Evolutionary conservation across 805 yeast genomes (phyloP), one percentile per base, ranked within the genome.

Genomic region (Saturnispora zaruensis): DNA sequence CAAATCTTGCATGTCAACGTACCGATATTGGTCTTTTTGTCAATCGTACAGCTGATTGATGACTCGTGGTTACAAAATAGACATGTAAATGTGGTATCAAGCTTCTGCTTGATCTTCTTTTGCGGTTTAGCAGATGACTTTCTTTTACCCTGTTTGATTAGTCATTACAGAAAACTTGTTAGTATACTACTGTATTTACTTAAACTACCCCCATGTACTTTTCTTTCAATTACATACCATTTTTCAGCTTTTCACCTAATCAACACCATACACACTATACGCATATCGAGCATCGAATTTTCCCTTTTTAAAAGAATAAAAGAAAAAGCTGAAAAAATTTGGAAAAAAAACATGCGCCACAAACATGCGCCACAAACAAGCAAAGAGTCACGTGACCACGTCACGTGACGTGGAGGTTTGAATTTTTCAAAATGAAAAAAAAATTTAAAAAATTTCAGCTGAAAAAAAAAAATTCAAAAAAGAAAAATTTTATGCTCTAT

Each of bases 21-120:
- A 21, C 98, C 99, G 43, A 91, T 76, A 51, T 86, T 82, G 54
- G 82, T 74, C 66, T 84, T 87, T 69, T 88, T 91, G 66, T 91
- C 98, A 66, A 91, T 66, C 7, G 86, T 78, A 64, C 97, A 90
- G 38, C 84, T 77, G 40, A 91, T 96, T 2, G 96, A 84, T 59
- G 84, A 83, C 63, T 91, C 98, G 69, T 91, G 98, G 66, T 91
- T 91, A 68, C 99, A 91, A 66, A 91, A 91, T 50, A 93, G 71
- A 69, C 99, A 91, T 46, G 91, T 82, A 71, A 90, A 90, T 52
- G 85, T 78, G 3, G 88, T 79, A 51, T 88, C 95, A 55, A 90
- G 74, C 55, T 74, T 84, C 60, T 84, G 93, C 56, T 85, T 88
- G 57, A 87, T 69, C 65, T 77, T 82, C 66, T 84, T 85, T 26